phyloP scores from a whole-genome alignment of 371 early-diverging fungal genomes.

The Mucor ambiguus region DNA sequence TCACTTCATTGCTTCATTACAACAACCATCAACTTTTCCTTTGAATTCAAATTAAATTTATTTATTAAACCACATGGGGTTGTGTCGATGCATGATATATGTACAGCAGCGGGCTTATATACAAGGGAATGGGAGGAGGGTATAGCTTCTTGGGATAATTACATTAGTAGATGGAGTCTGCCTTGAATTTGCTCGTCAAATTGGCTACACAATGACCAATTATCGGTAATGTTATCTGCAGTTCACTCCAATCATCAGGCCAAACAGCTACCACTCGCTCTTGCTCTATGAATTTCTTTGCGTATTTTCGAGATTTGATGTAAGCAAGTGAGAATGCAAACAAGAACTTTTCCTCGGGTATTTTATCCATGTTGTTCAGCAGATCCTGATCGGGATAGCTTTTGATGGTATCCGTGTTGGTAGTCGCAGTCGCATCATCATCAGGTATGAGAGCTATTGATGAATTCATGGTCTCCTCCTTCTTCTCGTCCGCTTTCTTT shows the following conservation, averaged over 20 bases:
- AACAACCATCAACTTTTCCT: neutral
- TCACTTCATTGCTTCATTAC: neutral
- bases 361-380: neutral
- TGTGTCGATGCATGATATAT: neutral
- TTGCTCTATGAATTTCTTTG: slow-evolving; percentile 14
- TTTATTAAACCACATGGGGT: neutral
- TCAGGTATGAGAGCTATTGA: neutral
- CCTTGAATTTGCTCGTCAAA: slow-evolving; percentile 23
- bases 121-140: neutral
- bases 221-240: neutral
- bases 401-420: neutral
- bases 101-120: neutral
- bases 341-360: slow-evolving; percentile 7
- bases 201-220: slow-evolving; percentile 1
- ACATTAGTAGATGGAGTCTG: slow-evolving; percentile 21
- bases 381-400: neutral
- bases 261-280: slow-evolving; percentile 26
- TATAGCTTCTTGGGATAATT: neutral
- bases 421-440: neutral
- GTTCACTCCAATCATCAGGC: slow-evolving; percentile 18
- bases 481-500: neutral
- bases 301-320: neutral
- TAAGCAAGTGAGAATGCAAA: slow-evolving; percentile 23
- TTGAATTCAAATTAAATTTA: neutral
- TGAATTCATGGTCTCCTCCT: neutral